phyloP scores from a whole-genome alignment of 2,329 filamentous ascomycete species.

The Monosporascus cannonballus region DNA sequence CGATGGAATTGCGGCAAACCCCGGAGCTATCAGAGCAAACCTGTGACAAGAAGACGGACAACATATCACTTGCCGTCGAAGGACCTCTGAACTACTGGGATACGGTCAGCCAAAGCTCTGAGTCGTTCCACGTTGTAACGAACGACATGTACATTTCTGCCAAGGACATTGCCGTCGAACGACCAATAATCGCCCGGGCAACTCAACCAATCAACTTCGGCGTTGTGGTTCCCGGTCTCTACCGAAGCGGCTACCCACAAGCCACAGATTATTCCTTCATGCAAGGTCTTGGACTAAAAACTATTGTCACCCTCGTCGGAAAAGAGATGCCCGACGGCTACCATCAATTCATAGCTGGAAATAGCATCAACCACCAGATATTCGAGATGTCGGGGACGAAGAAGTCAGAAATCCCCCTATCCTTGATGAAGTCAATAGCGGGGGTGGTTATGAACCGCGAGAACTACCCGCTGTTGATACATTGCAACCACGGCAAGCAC shows the following conservation, averaged over 20 bases:
- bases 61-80: not conserved
- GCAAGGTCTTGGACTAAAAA: slow-evolving; percentile 63
- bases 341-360: slow-evolving; percentile 55
- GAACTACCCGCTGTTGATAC: slow-evolving; percentile 77
- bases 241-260: slow-evolving; percentile 75
- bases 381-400: slow-evolving; percentile 87
- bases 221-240: slow-evolving; percentile 66
- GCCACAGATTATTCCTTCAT: slow-evolving; percentile 66
- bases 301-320: slow-evolving; percentile 65
- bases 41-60: not conserved
- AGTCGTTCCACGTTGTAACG: slow-evolving; percentile 8
- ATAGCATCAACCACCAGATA: slow-evolving; percentile 65
- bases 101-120: slow-evolving; percentile 1
- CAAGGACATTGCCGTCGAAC: slow-evolving; percentile 10
- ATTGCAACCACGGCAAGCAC: slow-evolving; percentile 94
- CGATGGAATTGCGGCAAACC: not conserved
- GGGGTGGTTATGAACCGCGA: slow-evolving; percentile 62
- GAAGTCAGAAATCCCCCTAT: slow-evolving; percentile 61
- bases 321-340: slow-evolving; percentile 52
- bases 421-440: slow-evolving; percentile 66
- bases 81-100: not conserved
- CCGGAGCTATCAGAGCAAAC: not conserved
- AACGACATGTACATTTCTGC: slow-evolving; percentile 8
- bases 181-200: slow-evolving; percentile 4
- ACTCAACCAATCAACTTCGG: slow-evolving; percentile 65